Evolutionary conservation across 129 eudicot genomes (phyloP).

Genomic region (Heracleum sosnowskyi): DNA sequence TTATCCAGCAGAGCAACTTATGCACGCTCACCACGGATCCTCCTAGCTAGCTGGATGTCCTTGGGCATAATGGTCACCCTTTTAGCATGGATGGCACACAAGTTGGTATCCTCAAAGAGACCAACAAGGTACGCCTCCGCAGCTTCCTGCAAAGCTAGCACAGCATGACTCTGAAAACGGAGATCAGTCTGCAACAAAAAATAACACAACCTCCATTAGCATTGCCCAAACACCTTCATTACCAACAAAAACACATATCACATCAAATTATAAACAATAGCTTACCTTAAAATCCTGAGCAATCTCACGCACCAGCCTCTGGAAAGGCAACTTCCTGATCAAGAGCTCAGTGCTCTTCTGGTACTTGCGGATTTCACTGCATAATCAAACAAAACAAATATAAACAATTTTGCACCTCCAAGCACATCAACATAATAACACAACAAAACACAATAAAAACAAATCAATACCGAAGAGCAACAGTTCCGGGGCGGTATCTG

Average conservation of each 20-base stretch:
- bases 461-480: conserved; percentile 33
- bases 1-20: conserved; percentile 11
- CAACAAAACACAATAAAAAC: background rate
- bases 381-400: background rate
- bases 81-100: conserved; percentile 90
- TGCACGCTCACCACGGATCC: conserved; percentile 96
- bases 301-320: conserved; percentile 89
- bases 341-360: conserved; percentile 88
- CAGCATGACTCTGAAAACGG: conserved; percentile 77
- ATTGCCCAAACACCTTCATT: background rate
- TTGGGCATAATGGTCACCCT: conserved; percentile 95
- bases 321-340: conserved; percentile 88
- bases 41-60: conserved; percentile 88
- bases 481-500: conserved; percentile 44
- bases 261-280: background rate
- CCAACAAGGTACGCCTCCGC: conserved; percentile 84
- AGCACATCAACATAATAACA: background rate
- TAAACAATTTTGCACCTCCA: background rate
- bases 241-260: background rate
- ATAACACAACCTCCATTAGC: background rate
- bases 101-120: conserved; percentile 77
- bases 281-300: conserved; percentile 83
- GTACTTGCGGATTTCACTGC: conserved; percentile 86
- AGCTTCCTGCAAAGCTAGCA: conserved; percentile 53
- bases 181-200: conserved; percentile 55